phyloP scores from a whole-genome alignment of 2,329 filamentous ascomycete species.

The Phaeosphaeriaceae sp. region DNA sequence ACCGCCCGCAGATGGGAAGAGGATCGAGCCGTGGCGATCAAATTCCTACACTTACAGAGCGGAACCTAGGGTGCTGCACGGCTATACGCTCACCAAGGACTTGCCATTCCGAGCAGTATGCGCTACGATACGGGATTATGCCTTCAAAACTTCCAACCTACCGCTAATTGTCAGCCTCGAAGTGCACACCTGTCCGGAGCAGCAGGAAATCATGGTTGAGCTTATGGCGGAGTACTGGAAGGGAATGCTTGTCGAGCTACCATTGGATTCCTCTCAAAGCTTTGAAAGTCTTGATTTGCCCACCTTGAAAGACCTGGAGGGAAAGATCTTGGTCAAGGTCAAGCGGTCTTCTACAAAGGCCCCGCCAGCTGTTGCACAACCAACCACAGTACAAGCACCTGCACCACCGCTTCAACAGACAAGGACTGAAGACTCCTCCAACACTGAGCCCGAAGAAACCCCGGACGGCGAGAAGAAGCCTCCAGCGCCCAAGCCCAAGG shows the following conservation, averaged over 20 bases:
- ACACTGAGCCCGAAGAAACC: constrained; percentile 40
- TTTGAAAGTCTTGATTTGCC: constrained; percentile 70
- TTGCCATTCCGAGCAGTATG: constrained; percentile 89
- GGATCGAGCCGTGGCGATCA: constrained; percentile 41
- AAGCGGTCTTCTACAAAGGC: constrained; percentile 53
- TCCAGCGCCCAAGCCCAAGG: constrained; percentile 61
- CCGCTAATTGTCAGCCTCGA: constrained; percentile 93
- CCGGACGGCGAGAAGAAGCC: constrained; percentile 54
- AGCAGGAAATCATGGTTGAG: constrained; percentile 90
- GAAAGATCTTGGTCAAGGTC: constrained; percentile 73
- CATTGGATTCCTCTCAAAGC: constrained; percentile 34
- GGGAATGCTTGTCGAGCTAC: constrained; percentile 73
- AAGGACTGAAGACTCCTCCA: constrained; percentile 28
- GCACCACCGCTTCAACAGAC: constrained; percentile 29
- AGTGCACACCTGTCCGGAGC: constrained; percentile 80
- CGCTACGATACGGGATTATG: constrained; percentile 76
- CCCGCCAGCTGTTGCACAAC: constrained; percentile 22
- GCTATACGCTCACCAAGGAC: constrained; percentile 82
- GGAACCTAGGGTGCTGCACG: constrained; percentile 85
- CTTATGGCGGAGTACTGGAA: constrained; percentile 93
- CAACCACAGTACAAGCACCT: constrained; percentile 39
- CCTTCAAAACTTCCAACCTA: constrained; percentile 75
- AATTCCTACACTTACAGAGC: constrained; percentile 38
- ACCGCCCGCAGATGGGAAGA: constrained; percentile 15
- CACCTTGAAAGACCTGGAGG: constrained; percentile 67